A percentile compares a stretch with the other conserved stretches of the same genome.
phyloP scores from a whole-genome alignment of 1,139 yeast genomes.

The Pneumocystis oryctolagi region DNA sequence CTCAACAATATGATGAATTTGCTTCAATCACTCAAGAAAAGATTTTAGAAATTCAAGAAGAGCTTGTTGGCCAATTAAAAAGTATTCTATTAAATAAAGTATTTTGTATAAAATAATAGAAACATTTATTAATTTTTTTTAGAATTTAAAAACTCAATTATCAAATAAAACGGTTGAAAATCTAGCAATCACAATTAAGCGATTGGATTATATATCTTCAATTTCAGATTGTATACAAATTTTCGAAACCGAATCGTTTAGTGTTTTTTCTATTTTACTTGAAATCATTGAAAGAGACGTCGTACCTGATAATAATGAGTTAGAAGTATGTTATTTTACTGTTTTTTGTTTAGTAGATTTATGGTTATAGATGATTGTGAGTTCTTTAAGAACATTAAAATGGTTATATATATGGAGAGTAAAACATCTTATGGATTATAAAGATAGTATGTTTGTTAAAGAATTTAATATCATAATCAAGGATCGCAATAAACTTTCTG shows the following conservation, averaged over 20 bases:
- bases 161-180: slow-evolving; percentile 1
- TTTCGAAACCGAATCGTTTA: slow-evolving; percentile 5
- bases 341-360: not conserved
- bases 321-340: not conserved
- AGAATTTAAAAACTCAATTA: slow-evolving; percentile 6
- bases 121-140: not conserved
- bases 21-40: slow-evolving; percentile 11
- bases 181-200: slow-evolving; percentile 1
- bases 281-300: not conserved
- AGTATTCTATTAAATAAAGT: slow-evolving; percentile 1
- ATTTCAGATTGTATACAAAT: slow-evolving; percentile 9
- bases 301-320: not conserved
- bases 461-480: not conserved
- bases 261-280: slow-evolving; percentile 4
- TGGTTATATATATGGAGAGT: not conserved
- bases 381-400: not conserved
- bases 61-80: not conserved
- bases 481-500: not conserved
- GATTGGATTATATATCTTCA: slow-evolving; percentile 10
- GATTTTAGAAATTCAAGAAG: slow-evolving; percentile 14
- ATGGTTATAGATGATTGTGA: not conserved
- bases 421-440: not conserved
- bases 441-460: not conserved
- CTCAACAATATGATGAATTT: slow-evolving; percentile 12
- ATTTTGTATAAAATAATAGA: not conserved